These are phyloP conservation scores for Annona cherimola DNA, from an alignment of 164 flowering plant genomes.

Conservation along the genomic window DNA sequence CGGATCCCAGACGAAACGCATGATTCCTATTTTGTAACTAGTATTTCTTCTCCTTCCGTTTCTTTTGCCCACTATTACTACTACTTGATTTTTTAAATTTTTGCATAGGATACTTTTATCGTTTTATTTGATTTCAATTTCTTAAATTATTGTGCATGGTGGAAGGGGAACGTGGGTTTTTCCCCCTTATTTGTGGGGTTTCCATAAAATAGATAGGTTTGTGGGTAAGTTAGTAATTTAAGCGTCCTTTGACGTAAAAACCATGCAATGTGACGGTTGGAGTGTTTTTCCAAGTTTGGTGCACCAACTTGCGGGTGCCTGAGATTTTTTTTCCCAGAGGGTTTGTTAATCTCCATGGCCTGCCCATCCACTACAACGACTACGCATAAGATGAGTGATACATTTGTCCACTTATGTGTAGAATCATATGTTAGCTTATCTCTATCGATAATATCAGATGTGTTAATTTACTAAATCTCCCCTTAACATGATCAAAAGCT, in stretches of 20 bases:
- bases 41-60: neutral
- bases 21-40: slow-evolving; percentile 2
- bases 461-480: too few relatives aligned
- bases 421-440: too few relatives aligned
- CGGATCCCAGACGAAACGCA: slow-evolving; percentile 65
- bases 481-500: too few relatives aligned
- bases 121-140: neutral
- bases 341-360: neutral
- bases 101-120: neutral
- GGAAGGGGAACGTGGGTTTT: neutral
- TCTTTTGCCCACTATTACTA: neutral
- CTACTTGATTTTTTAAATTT: too few relatives aligned
- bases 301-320: neutral
- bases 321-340: neutral
- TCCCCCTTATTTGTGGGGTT: neutral
- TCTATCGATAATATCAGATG: too few relatives aligned
- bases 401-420: neutral
- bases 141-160: slow-evolving; percentile 3
- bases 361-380: neutral
- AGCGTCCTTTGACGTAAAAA: neutral
- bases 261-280: neutral
- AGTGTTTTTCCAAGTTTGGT: neutral
- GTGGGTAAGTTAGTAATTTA: neutral
- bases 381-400: neutral
- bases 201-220: neutral